These are phyloP conservation scores for Fraxinus cuspidata DNA, from an alignment of 257 asterid species.

Conservation along the genomic window DNA sequence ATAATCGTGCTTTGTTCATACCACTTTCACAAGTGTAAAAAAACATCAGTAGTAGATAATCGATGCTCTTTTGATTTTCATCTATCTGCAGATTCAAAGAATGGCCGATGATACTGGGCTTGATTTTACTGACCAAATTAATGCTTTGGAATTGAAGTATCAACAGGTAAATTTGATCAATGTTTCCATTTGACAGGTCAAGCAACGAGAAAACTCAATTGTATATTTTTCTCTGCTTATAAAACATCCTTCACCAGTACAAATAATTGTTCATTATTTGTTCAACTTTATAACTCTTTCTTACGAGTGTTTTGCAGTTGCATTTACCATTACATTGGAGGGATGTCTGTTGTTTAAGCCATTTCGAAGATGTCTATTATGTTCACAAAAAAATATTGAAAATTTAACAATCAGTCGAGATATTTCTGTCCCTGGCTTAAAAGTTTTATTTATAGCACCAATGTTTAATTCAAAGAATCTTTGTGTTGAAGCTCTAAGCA, in stretches of 20 bases:
- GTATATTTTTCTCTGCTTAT: neutral
- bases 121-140: slow-evolving; percentile 50
- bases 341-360: neutral
- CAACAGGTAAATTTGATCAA: slow-evolving; percentile 32
- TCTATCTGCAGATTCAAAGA: slow-evolving; percentile 35
- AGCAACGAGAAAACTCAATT: neutral
- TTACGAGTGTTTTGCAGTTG: neutral
- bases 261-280: neutral
- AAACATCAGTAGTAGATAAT: neutral
- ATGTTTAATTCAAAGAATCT: neutral
- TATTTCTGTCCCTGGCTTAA: too few relatives aligned
- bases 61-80: slow-evolving; percentile 2
- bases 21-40: neutral
- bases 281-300: neutral
- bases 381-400: too few relatives aligned
- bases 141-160: slow-evolving; percentile 45
- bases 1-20: neutral
- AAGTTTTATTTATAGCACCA: neutral
- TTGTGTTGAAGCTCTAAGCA: neutral
- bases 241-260: neutral
- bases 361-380: neutral
- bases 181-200: neutral
- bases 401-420: neutral
- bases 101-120: slow-evolving; percentile 55
- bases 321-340: neutral